Evolutionary conservation across 2,329 filamentous ascomycete genomes (phyloP).

Genomic region (Calonectria henricotiae): DNA sequence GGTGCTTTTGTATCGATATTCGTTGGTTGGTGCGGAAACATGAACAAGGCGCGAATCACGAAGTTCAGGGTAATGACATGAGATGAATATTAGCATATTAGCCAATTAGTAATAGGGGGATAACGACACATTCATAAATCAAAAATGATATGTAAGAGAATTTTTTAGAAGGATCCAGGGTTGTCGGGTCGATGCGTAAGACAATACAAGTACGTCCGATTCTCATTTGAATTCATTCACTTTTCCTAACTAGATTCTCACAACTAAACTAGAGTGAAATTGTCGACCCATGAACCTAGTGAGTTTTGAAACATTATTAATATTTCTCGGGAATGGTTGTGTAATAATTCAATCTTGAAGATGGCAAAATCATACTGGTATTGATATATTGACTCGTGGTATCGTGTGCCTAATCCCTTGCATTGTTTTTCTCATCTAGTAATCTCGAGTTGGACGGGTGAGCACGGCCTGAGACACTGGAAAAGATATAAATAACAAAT

Average conservation of each 20-base stretch:
- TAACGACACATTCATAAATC: background rate
- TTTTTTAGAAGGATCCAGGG: background rate
- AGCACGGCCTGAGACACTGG: background rate
- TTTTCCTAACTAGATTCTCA: too few species aligned
- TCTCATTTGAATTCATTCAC: background rate
- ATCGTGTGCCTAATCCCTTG: background rate
- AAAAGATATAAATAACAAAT: constrained; percentile 20
- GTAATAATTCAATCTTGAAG: background rate
- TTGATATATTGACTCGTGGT: background rate
- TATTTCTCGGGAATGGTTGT: background rate
- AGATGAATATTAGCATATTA: constrained; percentile 26
- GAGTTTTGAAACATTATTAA: too few species aligned
- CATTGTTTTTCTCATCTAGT: background rate
- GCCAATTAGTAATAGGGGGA: background rate
- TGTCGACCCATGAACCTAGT: too few species aligned
- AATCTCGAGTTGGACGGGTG: too few species aligned
- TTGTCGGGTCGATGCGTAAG: background rate
- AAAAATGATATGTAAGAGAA: background rate
- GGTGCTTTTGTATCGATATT: constrained; percentile 17
- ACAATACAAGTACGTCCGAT: background rate
- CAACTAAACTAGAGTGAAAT: too few species aligned
- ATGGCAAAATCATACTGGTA: background rate
- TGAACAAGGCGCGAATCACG: constrained; percentile 31
- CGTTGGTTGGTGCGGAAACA: constrained; percentile 14
- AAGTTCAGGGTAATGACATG: constrained; percentile 28